phyloP scores from a whole-genome alignment of 2,329 filamentous ascomycete genomes.

The Huntiella omanensis region DNA sequence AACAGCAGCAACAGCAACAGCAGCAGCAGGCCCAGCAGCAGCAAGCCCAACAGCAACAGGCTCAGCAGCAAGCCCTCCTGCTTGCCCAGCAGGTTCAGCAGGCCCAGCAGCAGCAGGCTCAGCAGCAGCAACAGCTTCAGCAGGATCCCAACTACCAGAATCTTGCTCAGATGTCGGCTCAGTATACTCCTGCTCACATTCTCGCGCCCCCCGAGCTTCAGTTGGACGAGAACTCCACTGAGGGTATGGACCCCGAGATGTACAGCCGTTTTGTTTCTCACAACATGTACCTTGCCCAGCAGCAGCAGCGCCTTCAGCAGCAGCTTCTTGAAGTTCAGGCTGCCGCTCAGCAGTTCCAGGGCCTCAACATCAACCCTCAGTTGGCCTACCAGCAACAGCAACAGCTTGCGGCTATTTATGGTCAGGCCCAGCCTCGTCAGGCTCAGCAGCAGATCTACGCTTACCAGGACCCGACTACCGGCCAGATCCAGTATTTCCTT shows the following conservation, averaged over 20 bases:
- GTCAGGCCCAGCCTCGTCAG: constrained; percentile 21
- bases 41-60: constrained; percentile 45
- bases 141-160: constrained; percentile 18
- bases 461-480: constrained; percentile 71
- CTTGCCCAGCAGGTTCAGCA: constrained; percentile 14
- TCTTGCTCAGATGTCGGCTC: constrained; percentile 21
- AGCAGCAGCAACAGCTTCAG: constrained; percentile 7
- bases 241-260: constrained; percentile 65
- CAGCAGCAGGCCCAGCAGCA: constrained; percentile 35
- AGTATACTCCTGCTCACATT: constrained; percentile 73
- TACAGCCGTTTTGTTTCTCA: constrained; percentile 82
- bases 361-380: constrained; percentile 46
- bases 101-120: constrained; percentile 16
- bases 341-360: constrained; percentile 66
- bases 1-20: constrained; percentile 23
- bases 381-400: constrained; percentile 31
- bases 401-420: constrained; percentile 21
- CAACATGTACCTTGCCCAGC: constrained; percentile 80
- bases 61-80: constrained; percentile 16
- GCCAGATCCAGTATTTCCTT: constrained; percentile 65
- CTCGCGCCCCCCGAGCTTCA: constrained; percentile 67
- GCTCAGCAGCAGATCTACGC: constrained; percentile 26
- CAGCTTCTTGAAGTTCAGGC: constrained; percentile 72
- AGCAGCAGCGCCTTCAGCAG: constrained; percentile 88
- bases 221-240: constrained; percentile 47